A percentile compares a stretch with the other conserved stretches of the same genome.
Evolutionary conservation across 2,329 filamentous ascomycete species (phyloP).

Genomic region (Diaporthe sp.): DNA sequence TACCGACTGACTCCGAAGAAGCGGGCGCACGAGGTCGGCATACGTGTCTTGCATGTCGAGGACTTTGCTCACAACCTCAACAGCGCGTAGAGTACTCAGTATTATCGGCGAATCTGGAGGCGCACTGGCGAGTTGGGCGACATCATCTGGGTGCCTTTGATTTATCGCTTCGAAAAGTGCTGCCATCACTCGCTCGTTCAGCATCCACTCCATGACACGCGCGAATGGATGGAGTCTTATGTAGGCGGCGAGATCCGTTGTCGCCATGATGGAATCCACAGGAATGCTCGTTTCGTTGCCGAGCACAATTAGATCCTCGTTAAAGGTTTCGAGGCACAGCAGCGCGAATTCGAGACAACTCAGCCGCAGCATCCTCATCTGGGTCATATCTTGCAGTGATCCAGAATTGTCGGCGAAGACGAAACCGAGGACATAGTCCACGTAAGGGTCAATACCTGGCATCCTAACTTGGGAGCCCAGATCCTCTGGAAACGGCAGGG

Average conservation of each 20-base stretch:
- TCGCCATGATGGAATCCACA: slow-evolving; percentile 80
- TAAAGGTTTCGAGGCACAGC: slow-evolving; percentile 86
- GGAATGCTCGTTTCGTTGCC: slow-evolving; percentile 82
- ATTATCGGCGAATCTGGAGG: slow-evolving; percentile 85
- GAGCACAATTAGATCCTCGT: slow-evolving; percentile 91
- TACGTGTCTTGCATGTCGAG: slow-evolving; percentile 93
- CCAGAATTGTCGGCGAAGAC: slow-evolving; percentile 78
- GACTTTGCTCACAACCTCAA: slow-evolving; percentile 86
- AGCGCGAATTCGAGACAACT: slow-evolving; percentile 88
- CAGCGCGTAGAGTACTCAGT: slow-evolving; percentile 80
- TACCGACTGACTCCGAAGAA: slow-evolving; percentile 76
- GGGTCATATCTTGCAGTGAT: slow-evolving; percentile 75
- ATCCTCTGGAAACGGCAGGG: slow-evolving; percentile 87
- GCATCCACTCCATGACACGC: slow-evolving; percentile 97
- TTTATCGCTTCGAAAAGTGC: slow-evolving; percentile 84
- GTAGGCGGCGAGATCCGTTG: slow-evolving; percentile 83
- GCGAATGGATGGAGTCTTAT: slow-evolving; percentile 91
- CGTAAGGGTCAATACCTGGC: slow-evolving; percentile 90
- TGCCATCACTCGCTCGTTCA: slow-evolving; percentile 89
- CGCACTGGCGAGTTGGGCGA: slow-evolving; percentile 78
- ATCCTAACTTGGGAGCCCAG: slow-evolving; percentile 81
- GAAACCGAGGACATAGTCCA: slow-evolving; percentile 89
- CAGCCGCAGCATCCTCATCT: slow-evolving; percentile 80
- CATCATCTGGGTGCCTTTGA: slow-evolving; percentile 65
- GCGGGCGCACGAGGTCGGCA: slow-evolving; percentile 85